A percentile compares a stretch with the other conserved stretches of the same genome.
phyloP scores from a whole-genome alignment of 805 yeast genomes.

The Metschnikowia kunwiensis region DNA sequence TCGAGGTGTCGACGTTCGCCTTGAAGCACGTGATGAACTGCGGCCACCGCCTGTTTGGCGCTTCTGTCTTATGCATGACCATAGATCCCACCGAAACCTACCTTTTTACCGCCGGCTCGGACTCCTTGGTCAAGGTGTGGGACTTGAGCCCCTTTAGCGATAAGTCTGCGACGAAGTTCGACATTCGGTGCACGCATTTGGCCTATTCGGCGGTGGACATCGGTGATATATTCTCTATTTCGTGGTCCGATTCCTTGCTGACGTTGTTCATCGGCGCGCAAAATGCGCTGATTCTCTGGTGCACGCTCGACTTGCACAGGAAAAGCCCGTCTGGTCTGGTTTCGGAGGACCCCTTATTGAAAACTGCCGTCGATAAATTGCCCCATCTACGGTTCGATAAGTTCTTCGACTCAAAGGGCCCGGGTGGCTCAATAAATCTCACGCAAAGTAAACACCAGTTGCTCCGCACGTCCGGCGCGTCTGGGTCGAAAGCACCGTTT shows the following conservation, averaged over 20 bases:
- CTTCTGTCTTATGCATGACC: constrained; percentile 71
- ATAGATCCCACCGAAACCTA: constrained; percentile 51
- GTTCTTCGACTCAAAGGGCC: constrained; percentile 89
- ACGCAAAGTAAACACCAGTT: constrained; percentile 28
- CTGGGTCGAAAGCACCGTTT: constrained; percentile 16
- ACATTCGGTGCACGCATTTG: constrained; percentile 51
- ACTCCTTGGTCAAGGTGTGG: constrained; percentile 87
- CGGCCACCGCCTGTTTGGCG: constrained; percentile 53
- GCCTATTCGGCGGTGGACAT: constrained; percentile 83
- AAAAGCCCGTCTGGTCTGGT: not conserved
- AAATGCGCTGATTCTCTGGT: constrained; percentile 83
- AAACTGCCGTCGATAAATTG: constrained; percentile 23
- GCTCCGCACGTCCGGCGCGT: constrained; percentile 11
- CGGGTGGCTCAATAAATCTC: constrained; percentile 54
- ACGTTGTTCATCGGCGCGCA: constrained; percentile 86
- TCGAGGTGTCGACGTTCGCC: constrained; percentile 64
- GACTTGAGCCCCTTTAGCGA: constrained; percentile 42
- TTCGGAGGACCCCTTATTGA: not conserved
- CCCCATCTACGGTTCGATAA: constrained; percentile 68
- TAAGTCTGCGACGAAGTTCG: constrained; percentile 9
- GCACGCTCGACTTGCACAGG: constrained; percentile 31
- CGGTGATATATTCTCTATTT: constrained; percentile 87
- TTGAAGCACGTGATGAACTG: constrained; percentile 42
- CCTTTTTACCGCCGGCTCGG: constrained; percentile 85
- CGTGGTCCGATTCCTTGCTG: constrained; percentile 57